Conservation (phyloP, 192 early-diverging fungal genomes). For the Linnemannia elongata region DNA sequence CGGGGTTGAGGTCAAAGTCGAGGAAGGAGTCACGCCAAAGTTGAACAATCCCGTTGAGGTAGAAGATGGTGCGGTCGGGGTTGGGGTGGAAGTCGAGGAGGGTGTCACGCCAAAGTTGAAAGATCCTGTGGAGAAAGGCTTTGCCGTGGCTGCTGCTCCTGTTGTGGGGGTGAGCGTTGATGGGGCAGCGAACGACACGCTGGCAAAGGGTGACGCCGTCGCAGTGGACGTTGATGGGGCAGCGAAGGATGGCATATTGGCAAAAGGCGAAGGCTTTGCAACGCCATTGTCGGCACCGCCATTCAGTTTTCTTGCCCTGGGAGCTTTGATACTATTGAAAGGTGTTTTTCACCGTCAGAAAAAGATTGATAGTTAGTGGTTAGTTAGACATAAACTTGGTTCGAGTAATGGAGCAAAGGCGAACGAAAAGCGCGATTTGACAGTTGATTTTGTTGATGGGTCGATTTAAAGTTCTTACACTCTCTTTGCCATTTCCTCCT, state of each 20-base stretch:
- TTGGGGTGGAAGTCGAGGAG: neutral
- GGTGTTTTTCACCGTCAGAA: neutral
- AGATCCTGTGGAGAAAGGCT: slow-evolving; percentile 5
- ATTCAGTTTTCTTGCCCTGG: slow-evolving; percentile 6
- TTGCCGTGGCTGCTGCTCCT: neutral
- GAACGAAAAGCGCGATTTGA: neutral
- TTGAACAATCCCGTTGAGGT: no score
- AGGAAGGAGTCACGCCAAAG: no score
- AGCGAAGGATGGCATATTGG: neutral
- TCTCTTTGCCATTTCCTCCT: slow-evolving; percentile 19
- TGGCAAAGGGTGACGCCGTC: neutral
- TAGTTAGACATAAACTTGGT: neutral
- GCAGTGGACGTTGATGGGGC: slow-evolving; percentile 5
- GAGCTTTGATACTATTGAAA: slow-evolving; percentile 8
- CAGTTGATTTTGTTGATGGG: neutral
- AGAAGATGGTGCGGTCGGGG: neutral
- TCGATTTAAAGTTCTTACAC: neutral
- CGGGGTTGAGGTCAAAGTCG: no score
- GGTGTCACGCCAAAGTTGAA: neutral
- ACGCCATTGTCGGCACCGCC: neutral
- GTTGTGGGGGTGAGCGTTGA: neutral
- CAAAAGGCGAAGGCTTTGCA: slow-evolving; percentile 11
- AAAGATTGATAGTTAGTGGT: neutral
- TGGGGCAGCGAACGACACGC: neutral
- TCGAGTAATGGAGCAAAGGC: neutral